These are phyloP conservation scores for Monosporascus sp. DNA, from an alignment of 2,329 filamentous ascomycete species.

Conservation along the genomic window DNA sequence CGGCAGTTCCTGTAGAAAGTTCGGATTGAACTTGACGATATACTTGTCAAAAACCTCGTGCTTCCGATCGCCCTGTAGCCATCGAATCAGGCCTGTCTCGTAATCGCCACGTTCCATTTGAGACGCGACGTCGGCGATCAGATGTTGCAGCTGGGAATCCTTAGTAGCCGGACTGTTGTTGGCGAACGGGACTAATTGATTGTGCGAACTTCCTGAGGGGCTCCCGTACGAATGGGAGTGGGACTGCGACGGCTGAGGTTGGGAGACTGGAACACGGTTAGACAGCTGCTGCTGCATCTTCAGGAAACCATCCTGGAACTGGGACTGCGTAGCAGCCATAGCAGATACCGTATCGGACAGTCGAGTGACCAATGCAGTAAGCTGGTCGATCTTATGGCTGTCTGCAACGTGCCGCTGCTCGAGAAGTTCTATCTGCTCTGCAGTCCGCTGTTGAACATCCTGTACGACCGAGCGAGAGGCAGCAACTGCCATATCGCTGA, in stretches of 20 bases:
- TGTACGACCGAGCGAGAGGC: constrained; percentile 62
- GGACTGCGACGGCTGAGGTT: constrained; percentile 12
- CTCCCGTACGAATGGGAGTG: constrained; percentile 18
- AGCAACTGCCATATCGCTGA: constrained; percentile 60
- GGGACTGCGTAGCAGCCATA: constrained; percentile 63
- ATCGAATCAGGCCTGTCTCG: constrained; percentile 60
- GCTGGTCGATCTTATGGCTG: constrained; percentile 63
- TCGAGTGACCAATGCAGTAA: constrained; percentile 61
- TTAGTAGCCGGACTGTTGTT: constrained; percentile 38
- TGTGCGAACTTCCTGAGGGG: constrained; percentile 25
- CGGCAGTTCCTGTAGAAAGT: constrained; percentile 51
- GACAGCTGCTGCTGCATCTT: constrained; percentile 49
- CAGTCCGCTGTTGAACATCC: constrained; percentile 61
- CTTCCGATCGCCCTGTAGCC: constrained; percentile 60
- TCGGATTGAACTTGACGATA: constrained; percentile 44
- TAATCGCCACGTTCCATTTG: constrained; percentile 57
- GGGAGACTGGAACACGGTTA: constrained; percentile 28
- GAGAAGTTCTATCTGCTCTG: constrained; percentile 45
- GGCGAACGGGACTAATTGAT: constrained; percentile 34
- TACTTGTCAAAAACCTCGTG: constrained; percentile 58
- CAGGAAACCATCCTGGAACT: constrained; percentile 61
- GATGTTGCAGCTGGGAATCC: constrained; percentile 49
- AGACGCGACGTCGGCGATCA: constrained; percentile 54
- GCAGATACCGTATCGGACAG: constrained; percentile 64
- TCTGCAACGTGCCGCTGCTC: constrained; percentile 48